phyloP scores from a whole-genome alignment of 208 protist genomes.

The Leishmania tarentolae region DNA sequence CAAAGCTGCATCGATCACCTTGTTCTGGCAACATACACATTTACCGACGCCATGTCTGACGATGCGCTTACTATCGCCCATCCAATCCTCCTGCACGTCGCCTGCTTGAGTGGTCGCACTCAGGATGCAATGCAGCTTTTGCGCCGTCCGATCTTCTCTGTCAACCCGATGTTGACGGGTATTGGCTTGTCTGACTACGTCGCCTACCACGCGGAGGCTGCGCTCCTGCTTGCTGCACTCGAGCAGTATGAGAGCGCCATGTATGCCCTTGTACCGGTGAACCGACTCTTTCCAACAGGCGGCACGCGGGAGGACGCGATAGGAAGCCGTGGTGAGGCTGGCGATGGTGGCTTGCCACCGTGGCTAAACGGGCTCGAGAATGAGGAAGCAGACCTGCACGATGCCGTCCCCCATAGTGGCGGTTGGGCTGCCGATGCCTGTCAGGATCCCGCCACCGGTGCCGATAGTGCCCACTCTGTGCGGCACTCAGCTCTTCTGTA shows the following conservation, averaged over 20 bases:
- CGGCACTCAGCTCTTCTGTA: slow-evolving; percentile 7
- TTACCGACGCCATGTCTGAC: neutral
- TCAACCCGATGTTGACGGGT: slow-evolving; percentile 39
- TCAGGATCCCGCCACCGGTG: neutral
- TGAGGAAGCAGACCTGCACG: neutral
- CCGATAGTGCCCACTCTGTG: neutral
- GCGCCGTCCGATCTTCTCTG: slow-evolving; percentile 35
- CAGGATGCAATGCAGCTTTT: slow-evolving; percentile 44
- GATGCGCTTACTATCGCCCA: slow-evolving; percentile 23
- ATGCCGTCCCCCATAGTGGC: neutral
- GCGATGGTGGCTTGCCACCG: neutral
- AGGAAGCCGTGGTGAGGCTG: neutral
- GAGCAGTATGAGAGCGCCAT: slow-evolving; percentile 45
- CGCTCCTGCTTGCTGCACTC: slow-evolving; percentile 35
- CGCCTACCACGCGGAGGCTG: slow-evolving; percentile 51
- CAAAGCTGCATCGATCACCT: slow-evolving; percentile 19
- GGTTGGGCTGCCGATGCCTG: neutral
- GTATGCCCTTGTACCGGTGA: slow-evolving; percentile 33
- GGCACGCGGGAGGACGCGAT: neutral
- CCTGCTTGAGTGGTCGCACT: slow-evolving; percentile 25
- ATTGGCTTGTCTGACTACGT: slow-evolving; percentile 44
- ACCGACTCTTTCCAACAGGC: slow-evolving; percentile 1
- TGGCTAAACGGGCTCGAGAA: neutral
- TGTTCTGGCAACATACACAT: neutral
- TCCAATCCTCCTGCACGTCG: slow-evolving; percentile 30